These are phyloP conservation scores for Coleophoma cylindrospora DNA, from an alignment of 2,329 filamentous ascomycete genomes.

Conservation along the genomic window DNA sequence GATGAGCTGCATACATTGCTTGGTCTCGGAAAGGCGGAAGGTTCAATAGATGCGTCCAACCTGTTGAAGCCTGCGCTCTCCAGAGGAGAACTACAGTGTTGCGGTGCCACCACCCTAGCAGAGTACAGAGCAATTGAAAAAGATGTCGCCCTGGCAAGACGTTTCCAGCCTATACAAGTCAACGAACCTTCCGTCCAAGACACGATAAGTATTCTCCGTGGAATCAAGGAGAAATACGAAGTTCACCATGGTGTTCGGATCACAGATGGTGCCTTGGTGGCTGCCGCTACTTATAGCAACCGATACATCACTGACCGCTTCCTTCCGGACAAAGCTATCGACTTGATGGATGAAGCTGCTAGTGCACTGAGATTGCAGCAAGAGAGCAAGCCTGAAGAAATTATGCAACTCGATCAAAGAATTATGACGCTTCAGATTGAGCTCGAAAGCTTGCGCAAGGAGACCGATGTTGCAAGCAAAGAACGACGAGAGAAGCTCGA, in stretches of 20 bases:
- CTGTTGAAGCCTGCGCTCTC: slow-evolving; percentile 91
- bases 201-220: slow-evolving; percentile 90
- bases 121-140: slow-evolving; percentile 96
- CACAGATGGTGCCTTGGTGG: slow-evolving; percentile 85
- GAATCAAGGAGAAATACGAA: slow-evolving; percentile 97
- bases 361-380: slow-evolving; percentile 87
- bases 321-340: slow-evolving; percentile 94
- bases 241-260: slow-evolving; percentile 96
- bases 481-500: slow-evolving; percentile 87
- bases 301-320: slow-evolving; percentile 96
- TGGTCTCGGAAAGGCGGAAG: slow-evolving; percentile 90
- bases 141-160: slow-evolving; percentile 83
- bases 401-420: slow-evolving; percentile 85
- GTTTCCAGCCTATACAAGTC: slow-evolving; percentile 94
- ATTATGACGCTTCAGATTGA: slow-evolving; percentile 99
- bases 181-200: slow-evolving; percentile 86
- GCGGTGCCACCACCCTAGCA: slow-evolving; percentile 86
- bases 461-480: slow-evolving; percentile 83
- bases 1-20: slow-evolving; percentile 91
- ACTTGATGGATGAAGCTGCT: slow-evolving; percentile 92
- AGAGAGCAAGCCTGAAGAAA: slow-evolving; percentile 93
- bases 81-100: slow-evolving; percentile 89
- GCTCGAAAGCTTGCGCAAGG: slow-evolving; percentile 87
- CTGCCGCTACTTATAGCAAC: slow-evolving; percentile 87
- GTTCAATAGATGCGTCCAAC: slow-evolving; percentile 94